Base-by-base conservation (phyloP, 2,329 filamentous ascomycete genomes). In the Cordyceps fumosorosea region DNA sequence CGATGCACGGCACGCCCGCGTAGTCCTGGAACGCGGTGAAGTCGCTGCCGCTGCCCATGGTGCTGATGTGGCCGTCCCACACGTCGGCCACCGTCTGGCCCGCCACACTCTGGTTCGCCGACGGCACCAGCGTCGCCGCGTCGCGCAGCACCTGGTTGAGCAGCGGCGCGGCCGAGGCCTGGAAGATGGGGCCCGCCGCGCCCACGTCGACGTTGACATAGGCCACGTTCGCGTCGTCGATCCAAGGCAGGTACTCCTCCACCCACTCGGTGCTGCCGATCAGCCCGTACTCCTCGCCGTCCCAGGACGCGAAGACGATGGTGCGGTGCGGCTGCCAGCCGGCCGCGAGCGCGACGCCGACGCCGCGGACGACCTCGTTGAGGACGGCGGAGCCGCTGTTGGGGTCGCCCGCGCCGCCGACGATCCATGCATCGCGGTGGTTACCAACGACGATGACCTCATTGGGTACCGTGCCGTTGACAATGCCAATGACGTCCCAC, bases 381-480 rank as follows among this genome's bases (percentile, higher is more conserved):
- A 96, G 74, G 0, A 88, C 85, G 4, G 91, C 89, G 18, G 89
- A 92, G 64, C 91, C 91, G 65, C 88, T 90, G 77, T 93, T 93
- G 1, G 91, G 91, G 68, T 96, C 91, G 14, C 81, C 89, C 18
- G 90, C 89, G 26, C 91, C 90, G n/a, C 91, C 91, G 22, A 88
- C 87, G 69, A 93, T 88, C 91, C 91, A 96, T 0, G 93, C 90
- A 74, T 96, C 92, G 40, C 92, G 86, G 71, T 96, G 93, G 70
- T 96, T 96, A n/a, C 93, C 92, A 37, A 98, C 78, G 3, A 99
- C 82, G 52, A 99, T 80, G 1, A 96, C 91, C 70, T 97, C 92
- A 68, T 96, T 87, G 0, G 86, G 80, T 42, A 95, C 85, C 0
- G 89, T 89, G 11, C 93, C 95, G 69, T 96, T 96, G 72, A 99